Conservation (phyloP, 2,329 filamentous ascomycete genomes). For the Pseudogymnoascus destructans region DNA sequence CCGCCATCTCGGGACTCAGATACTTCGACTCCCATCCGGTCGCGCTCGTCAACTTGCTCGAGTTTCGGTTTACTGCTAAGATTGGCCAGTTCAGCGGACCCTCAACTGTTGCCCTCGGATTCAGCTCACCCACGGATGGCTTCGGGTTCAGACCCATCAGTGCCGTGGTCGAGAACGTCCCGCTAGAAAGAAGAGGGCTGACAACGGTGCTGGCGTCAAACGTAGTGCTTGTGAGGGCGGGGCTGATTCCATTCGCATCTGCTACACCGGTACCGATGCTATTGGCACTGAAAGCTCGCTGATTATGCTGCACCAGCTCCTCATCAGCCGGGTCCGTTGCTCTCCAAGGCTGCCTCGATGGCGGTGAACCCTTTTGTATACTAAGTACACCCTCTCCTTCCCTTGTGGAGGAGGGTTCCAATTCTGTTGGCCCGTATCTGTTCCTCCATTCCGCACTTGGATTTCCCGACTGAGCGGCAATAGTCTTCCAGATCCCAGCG, state of each 20-base stretch:
- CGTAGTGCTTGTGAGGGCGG: not conserved
- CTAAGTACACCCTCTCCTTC: not conserved
- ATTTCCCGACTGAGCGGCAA: not conserved
- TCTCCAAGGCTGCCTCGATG: not conserved
- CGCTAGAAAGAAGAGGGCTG: not conserved
- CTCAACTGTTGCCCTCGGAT: constrained; percentile 3
- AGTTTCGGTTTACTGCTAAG: not conserved
- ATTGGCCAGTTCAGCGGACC: constrained; percentile 9
- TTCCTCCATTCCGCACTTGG: not conserved
- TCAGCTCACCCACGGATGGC: not conserved
- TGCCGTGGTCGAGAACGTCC: not conserved
- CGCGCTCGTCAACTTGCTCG: not conserved
- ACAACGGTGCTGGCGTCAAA: not conserved
- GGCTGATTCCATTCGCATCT: not conserved
- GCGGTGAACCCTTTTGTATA: not conserved
- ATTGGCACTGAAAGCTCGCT: not conserved
- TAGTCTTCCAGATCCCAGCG: not conserved
- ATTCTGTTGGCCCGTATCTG: not conserved
- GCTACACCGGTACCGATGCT: not conserved
- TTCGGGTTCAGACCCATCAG: not conserved
- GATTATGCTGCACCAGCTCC: not conserved
- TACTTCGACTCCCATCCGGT: constrained; percentile 2
- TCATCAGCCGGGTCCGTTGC: not conserved
- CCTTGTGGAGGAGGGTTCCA: not conserved
- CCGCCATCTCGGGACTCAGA: constrained; percentile 4